Base-by-base conservation (phyloP, 2,329 filamentous ascomycete species). In the Ophiostoma tasmaniense region DNA sequence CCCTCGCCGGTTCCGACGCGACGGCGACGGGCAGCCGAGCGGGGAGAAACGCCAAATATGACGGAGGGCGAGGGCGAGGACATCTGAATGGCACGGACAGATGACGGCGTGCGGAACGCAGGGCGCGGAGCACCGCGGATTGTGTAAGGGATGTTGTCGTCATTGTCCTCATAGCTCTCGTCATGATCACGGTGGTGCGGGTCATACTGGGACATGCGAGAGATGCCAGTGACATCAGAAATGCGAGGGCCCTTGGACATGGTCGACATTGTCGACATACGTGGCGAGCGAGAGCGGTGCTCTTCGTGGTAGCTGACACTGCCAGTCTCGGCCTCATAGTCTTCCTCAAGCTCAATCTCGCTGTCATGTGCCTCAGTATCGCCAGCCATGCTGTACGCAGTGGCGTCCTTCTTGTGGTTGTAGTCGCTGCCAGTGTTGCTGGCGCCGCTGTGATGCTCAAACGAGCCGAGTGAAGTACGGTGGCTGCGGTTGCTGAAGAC, bases 71-170 rank as follows among this genome's bases (percentile, higher is more conserved):
- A 80, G 0, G 88, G 89, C 0, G 89, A 90, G 1, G 85, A 84
- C 87, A 92, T 90, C 73, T 92, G 90, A 78, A 91, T 83, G 1
- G 88, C 87, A 66, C 87, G 86, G 8, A 91, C 85, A 14, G 87
- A 88, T 1, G 89, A 89, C 0, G 89, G 86, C 14, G 89, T 89
- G 65, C 89, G 83, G 76, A 92, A 92, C 1, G 86, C 84, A 5
- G 87, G 85, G 2, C 89, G 84, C 10, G 84, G 82, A 8, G 84
- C 85, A 8, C 83, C 82, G 67, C 88, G 84, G 28, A 64, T 45
- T 0, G 84, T 80, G n/a, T 84, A 85, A 1, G 84, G 81, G 1
- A 83, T 73, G 70, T 85, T 85, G 20, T 83, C 79, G 0, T 82
- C 80, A 13, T 80, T 78, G 3, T 45, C 66, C 25, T 64, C 17